These are phyloP conservation scores for Gossypium rotundifolium DNA, from an alignment of 345 rosid species.

Conservation along the genomic window DNA sequence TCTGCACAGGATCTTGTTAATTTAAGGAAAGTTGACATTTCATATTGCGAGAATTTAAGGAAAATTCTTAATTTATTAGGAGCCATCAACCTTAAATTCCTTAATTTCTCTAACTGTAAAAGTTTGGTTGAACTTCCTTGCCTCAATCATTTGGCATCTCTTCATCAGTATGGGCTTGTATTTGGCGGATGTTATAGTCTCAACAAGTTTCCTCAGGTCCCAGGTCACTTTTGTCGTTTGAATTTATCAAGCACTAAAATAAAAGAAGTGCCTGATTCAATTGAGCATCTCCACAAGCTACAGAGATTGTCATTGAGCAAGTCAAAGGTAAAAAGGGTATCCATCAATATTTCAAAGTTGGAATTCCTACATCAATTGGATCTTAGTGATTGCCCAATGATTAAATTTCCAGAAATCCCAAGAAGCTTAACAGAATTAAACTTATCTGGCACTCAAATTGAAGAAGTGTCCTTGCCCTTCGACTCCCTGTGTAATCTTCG, in stretches of 20 bases:
- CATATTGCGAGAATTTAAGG: too few relatives aligned
- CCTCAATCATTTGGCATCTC: too few relatives aligned
- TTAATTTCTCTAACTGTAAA: accelerated
- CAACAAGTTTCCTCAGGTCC: not conserved
- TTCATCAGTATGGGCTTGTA: accelerated
- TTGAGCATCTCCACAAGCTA: not conserved
- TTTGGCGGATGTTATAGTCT: accelerated
- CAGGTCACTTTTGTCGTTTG: not conserved
- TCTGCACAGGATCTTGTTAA: too few relatives aligned
- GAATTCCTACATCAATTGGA: not conserved
- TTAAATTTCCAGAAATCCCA: not conserved
- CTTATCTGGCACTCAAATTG: not conserved
- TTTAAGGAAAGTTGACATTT: too few relatives aligned
- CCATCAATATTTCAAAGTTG: not conserved
- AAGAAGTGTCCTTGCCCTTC: not conserved
- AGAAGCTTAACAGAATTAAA: not conserved
- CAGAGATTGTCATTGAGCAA: too few relatives aligned
- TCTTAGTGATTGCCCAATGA: not conserved
- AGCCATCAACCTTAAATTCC: not conserved
- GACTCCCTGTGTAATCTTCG: not conserved
- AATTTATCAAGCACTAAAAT: not conserved
- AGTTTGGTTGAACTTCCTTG: not conserved
- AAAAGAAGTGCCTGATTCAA: not conserved
- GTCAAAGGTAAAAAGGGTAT: too few relatives aligned
- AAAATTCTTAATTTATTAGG: too few relatives aligned